Base-by-base conservation (phyloP, 2,329 filamentous ascomycete genomes). In the Penicillium expansum region DNA sequence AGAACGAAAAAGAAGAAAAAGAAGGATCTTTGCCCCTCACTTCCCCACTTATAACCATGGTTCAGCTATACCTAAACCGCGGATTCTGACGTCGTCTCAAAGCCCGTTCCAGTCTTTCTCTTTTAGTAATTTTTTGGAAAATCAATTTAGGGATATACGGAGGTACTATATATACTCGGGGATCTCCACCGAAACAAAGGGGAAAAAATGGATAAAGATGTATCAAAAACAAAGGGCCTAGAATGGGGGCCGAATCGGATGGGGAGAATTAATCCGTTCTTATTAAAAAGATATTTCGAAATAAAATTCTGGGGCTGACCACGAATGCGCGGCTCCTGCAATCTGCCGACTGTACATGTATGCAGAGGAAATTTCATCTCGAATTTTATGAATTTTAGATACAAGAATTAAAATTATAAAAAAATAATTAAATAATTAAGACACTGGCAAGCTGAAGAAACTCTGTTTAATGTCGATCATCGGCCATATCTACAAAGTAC, bases 81-180 rank as follows among this genome's bases (percentile, higher is more conserved):
- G 58, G 57, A 32, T 48, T 52, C 30, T 48, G 41, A 48, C 42
- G 43, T 55, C 24, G 41, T 39, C 30, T 18, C 48, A 29, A 53
- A 59, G 7, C 22, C 24, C 35, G 43, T 35, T 55, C n/a, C 16
- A 41, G 52, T 59, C 50, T 47, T 49, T 45, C 30, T 47, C 32
- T 45, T 29, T 22, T 51, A 6, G n/a, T 14, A 5, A n/a, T 14
- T 43, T 51, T 29, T n/a, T n/a, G n/a, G n/a, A n/a, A n/a, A n/a
- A n/a, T n/a, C n/a, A n/a, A n/a, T n/a, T n/a, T n/a, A n/a, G n/a
- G n/a, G n/a, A n/a, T n/a, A n/a, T 9, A 29, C 27, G 38, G 13
- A 41, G 38, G 10, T 18, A n/a, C 22, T 43, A 29, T 29, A 43
- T 27, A 27, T 24, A 41, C 20, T 41, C 38, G 20, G 35, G 35